Evolutionary conservation across 805 yeast species (phyloP).

Genomic region (Teunomyces atbi): DNA sequence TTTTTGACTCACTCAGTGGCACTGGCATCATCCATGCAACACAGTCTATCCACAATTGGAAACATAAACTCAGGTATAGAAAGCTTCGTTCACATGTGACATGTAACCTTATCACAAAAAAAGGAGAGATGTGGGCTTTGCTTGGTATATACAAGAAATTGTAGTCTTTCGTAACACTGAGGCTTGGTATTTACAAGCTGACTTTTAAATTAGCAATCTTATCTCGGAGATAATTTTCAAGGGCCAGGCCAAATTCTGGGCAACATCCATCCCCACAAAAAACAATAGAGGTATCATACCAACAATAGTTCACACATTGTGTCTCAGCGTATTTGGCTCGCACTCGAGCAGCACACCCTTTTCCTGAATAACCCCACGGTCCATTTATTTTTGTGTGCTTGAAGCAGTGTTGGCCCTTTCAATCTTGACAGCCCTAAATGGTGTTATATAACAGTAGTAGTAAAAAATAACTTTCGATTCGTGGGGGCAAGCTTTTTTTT

Average conservation of each 20-base stretch:
- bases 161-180: not conserved
- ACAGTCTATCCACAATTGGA: not conserved
- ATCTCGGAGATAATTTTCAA: not conserved
- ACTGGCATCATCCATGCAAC: not conserved
- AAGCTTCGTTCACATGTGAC: not conserved
- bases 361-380: too few species aligned
- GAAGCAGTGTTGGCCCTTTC: not conserved
- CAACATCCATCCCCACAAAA: not conserved
- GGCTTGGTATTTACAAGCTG: not conserved
- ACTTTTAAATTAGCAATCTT: not conserved
- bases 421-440: not conserved
- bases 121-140: not conserved
- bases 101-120: not conserved
- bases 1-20: not conserved
- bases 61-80: not conserved
- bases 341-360: too few species aligned
- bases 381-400: not conserved
- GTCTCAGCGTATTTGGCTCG: too few species aligned
- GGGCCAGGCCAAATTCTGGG: not conserved
- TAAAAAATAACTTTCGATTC: not conserved
- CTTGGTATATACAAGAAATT: not conserved
- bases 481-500: conserved; percentile 1
- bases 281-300: not conserved
- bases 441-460: not conserved
- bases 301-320: not conserved